Evolutionary conservation across 208 protist species (phyloP).

Genomic region (Crithidia fasciculata): DNA sequence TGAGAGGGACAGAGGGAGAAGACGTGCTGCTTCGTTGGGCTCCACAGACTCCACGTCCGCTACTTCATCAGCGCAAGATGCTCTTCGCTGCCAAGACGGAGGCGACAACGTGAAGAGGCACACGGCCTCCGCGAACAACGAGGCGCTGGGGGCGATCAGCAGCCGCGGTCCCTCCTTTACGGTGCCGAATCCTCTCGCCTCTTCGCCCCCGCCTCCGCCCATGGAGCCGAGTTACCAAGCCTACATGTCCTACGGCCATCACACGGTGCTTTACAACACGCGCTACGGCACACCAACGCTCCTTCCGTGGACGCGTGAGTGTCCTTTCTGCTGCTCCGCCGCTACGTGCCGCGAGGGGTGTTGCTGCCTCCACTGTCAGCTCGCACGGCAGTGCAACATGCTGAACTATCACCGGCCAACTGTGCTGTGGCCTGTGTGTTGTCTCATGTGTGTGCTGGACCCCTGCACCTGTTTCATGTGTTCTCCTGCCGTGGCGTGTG

Average conservation of each 20-base stretch:
- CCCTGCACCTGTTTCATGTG: conserved; percentile 6
- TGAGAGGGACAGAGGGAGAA: not conserved
- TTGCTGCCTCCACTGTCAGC: conserved; percentile 29
- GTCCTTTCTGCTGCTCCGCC: conserved; percentile 12
- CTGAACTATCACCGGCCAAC: conserved; percentile 21
- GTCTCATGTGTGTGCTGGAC: conserved; percentile 12
- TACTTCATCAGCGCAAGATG: too few species aligned
- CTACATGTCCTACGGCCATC: conserved; percentile 5
- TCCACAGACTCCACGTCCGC: too few species aligned
- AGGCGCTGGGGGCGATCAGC: too few species aligned
- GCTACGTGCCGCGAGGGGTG: conserved; percentile 19
- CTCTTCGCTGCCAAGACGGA: too few species aligned
- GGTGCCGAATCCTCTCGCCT: not conserved
- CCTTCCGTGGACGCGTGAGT: not conserved
- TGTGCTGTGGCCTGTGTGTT: conserved; percentile 27
- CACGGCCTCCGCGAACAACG: too few species aligned
- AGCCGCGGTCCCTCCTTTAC: too few species aligned
- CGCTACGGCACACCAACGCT: conserved; percentile 6
- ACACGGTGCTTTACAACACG: conserved; percentile 5
- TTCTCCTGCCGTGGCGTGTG: conserved; percentile 9
- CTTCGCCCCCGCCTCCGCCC: not conserved
- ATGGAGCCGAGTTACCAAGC: not conserved
- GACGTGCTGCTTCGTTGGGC: too few species aligned
- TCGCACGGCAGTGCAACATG: conserved; percentile 25
- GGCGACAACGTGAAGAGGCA: too few species aligned